Evolutionary conservation across 768 basidiomycete genomes (phyloP), one percentile per base, ranked within the genome.

Genomic region (Polyporus arcularius): DNA sequence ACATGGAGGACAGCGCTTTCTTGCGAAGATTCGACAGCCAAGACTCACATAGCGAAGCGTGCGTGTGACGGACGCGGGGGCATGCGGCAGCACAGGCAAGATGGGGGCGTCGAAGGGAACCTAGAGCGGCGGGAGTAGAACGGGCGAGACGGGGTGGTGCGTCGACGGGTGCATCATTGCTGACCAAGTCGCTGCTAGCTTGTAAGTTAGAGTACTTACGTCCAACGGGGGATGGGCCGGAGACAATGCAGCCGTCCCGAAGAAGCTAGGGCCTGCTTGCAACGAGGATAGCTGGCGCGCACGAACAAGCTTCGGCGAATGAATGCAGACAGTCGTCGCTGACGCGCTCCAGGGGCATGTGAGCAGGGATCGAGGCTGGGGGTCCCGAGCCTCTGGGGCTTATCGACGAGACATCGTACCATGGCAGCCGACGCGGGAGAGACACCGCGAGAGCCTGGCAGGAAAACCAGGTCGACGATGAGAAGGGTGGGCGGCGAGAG

Each of bases 401-500:
- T 56, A 61, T 61, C 60, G 55, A 49, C 12, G 48, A n/a, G 40
- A 54, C 60, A 55, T 55, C 53, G 53, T 45, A 31, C 54, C 40
- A 61, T 42, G 59, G 5, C 18, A 28, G 46, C 18, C n/a, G 46
- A 21, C 26, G 46, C n/a, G 21, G 3, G 26, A 48, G 18, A 15
- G 7, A 26, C 21, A 12, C 12, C 12, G 26, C 11, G 28, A 48
- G 46, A 48, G 26, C 21, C 8, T 21, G 21, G 26, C 46, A 28
- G 28, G 46, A 1, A 6, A 14, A 26, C 21, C 21, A 48, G 11
- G 46, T 18, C 28, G 12, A 26, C 43, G 21, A 48, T 26, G 46
- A 21, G 21, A 26, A 14, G 46, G 9, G 46, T 9, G 26, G 46
- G 28, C 46, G 46, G 21, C 46, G 18, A 48, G 46, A 26, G 21